Evolutionary conservation across 2,329 filamentous ascomycete species (phyloP).

Genomic region (Trichoderma sp.): DNA sequence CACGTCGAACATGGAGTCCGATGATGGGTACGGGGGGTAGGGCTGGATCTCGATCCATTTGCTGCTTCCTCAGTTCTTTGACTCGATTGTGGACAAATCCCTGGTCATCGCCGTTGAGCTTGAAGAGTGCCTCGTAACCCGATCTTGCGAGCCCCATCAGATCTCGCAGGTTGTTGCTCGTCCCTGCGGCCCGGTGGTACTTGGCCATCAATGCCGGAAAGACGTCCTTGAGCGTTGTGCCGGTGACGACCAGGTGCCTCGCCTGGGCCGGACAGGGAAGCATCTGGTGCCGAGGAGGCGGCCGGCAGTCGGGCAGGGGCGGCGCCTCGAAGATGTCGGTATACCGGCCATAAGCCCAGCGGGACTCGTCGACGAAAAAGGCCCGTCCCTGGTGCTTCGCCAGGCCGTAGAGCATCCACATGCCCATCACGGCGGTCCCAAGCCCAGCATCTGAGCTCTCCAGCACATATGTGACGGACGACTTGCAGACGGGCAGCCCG

Average conservation of each 20-base stretch:
- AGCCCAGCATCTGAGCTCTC: slow-evolving; percentile 74
- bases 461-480: slow-evolving; percentile 75
- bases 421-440: slow-evolving; percentile 72
- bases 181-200: slow-evolving; percentile 36
- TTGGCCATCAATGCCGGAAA: slow-evolving; percentile 59
- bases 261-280: slow-evolving; percentile 78
- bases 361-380: slow-evolving; percentile 83
- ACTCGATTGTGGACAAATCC: slow-evolving; percentile 65
- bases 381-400: slow-evolving; percentile 71
- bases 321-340: slow-evolving; percentile 70
- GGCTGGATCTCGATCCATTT: slow-evolving; percentile 45
- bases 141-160: slow-evolving; percentile 68
- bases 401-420: slow-evolving; percentile 84
- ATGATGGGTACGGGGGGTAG: slow-evolving; percentile 51
- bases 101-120: slow-evolving; percentile 65
- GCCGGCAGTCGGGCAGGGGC: slow-evolving; percentile 65
- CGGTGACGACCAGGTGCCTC: slow-evolving; percentile 72
- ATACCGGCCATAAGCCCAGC: slow-evolving; percentile 81
- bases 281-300: slow-evolving; percentile 74
- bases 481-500: slow-evolving; percentile 63
- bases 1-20: slow-evolving; percentile 78
- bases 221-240: slow-evolving; percentile 64
- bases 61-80: slow-evolving; percentile 55
- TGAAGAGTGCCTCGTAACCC: slow-evolving; percentile 75
- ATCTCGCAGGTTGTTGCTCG: slow-evolving; percentile 44